Conservation (phyloP, 148 eudicot species). For the Polygonum aviculare region DNA sequence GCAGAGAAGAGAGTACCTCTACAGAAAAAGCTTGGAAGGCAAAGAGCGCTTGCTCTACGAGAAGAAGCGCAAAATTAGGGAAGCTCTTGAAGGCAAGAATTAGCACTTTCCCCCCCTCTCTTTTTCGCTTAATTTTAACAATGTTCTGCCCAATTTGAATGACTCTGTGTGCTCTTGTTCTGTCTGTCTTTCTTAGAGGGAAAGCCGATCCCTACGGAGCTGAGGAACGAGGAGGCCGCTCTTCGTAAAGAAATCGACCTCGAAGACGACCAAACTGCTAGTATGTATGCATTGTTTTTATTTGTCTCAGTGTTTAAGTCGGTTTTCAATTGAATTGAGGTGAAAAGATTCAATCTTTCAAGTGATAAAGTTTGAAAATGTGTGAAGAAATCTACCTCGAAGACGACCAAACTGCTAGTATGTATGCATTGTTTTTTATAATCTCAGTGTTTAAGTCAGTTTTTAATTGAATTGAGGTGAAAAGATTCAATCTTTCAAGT, state of each 20-base stretch:
- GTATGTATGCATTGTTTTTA: slow-evolving; percentile 26
- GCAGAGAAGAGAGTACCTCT: slow-evolving; percentile 72
- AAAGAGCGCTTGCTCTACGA: slow-evolving; percentile 71
- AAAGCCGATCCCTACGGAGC: slow-evolving; percentile 93
- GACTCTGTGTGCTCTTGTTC: not conserved
- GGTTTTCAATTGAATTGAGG: not conserved
- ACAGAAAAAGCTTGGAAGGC: slow-evolving; percentile 74
- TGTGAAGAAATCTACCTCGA: too few relatives aligned
- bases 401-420: too few relatives aligned
- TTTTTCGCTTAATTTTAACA: not conserved
- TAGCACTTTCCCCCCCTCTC: not conserved
- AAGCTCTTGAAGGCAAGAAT: slow-evolving; percentile 68
- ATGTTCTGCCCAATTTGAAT: not conserved
- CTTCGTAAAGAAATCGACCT: slow-evolving; percentile 90
- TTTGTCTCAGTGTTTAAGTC: not conserved
- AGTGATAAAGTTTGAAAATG: not conserved
- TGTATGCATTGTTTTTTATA: not conserved
- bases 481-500: not conserved
- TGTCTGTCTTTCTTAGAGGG: slow-evolving; percentile 41
- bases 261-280: slow-evolving; percentile 75
- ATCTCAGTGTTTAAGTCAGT: not conserved
- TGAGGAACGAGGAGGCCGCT: slow-evolving; percentile 81
- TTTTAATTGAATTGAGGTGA: not conserved
- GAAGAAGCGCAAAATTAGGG: slow-evolving; percentile 76
- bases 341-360: not conserved